Percentiles rank a stretch among this genome's conserved stretches.
Evolutionary conservation across 495 filamentous ascomycete species (phyloP).

Genomic region (Talaromyces trachyspermus): DNA sequence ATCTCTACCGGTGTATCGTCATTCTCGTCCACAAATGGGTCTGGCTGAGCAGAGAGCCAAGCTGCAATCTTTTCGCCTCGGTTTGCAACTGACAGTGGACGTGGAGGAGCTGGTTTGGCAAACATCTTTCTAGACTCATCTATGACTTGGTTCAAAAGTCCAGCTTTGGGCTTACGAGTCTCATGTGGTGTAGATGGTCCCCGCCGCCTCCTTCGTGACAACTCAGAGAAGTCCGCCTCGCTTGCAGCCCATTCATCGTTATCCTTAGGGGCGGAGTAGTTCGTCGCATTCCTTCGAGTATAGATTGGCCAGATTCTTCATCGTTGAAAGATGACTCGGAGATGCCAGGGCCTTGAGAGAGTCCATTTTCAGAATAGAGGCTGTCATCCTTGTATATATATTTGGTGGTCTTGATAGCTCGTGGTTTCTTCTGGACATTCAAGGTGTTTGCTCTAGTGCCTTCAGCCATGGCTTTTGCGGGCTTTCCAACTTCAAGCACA

Average conservation of each 20-base stretch:
- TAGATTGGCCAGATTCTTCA: constrained; percentile 16
- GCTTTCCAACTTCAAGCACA: background rate
- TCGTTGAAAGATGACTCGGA: constrained; percentile 10
- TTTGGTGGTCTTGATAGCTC: constrained; percentile 1
- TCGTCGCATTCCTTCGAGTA: constrained; percentile 19
- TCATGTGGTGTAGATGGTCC: constrained; percentile 11
- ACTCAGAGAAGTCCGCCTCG: constrained; percentile 39
- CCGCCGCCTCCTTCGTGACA: constrained; percentile 30
- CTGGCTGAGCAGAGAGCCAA: constrained; percentile 65
- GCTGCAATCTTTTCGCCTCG: constrained; percentile 58
- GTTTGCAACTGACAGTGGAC: constrained; percentile 33
- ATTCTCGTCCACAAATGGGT: constrained; percentile 58
- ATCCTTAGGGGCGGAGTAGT: constrained; percentile 25
- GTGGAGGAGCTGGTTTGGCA: constrained; percentile 43
- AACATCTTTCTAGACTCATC: constrained; percentile 48
- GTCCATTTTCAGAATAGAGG: constrained; percentile 12
- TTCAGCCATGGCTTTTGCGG: constrained; percentile 10
- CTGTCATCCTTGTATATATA: constrained; percentile 14
- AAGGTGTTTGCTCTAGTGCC: constrained; percentile 16
- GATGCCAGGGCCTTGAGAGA: constrained; percentile 11
- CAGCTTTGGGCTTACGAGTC: constrained; percentile 35
- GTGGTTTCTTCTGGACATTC: constrained; percentile 7
- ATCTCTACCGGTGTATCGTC: constrained; percentile 33
- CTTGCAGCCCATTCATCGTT: constrained; percentile 32
- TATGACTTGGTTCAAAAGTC: constrained; percentile 42